A percentile compares a stretch with the other conserved stretches of the same genome.
These are phyloP conservation scores for Fragaria vesca DNA, from an alignment of 306 rosid genomes.

Conservation along the genomic window DNA sequence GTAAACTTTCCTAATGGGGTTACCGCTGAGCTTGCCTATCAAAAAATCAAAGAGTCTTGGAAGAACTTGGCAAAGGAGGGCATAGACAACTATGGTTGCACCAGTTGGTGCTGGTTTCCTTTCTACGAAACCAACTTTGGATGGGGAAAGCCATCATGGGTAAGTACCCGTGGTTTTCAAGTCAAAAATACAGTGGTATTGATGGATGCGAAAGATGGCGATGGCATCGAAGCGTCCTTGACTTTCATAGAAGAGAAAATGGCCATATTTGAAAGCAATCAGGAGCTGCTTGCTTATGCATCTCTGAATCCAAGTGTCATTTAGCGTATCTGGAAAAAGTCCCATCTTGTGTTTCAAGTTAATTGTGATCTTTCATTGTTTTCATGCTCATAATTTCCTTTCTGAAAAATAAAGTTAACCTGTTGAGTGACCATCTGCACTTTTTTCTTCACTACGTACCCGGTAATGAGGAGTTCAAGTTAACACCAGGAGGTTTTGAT, in stretches of 20 bases:
- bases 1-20: not conserved
- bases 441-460: too few species aligned
- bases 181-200: constrained; percentile 13
- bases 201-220: constrained; percentile 21
- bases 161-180: not conserved
- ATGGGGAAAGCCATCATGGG: constrained; percentile 42
- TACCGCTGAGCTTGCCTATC: not conserved
- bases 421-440: too few species aligned
- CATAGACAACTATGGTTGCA: constrained; percentile 6
- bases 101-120: constrained; percentile 28
- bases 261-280: constrained; percentile 10
- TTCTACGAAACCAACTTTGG: constrained; percentile 26
- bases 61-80: not conserved
- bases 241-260: constrained; percentile 3
- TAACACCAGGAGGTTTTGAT: too few species aligned
- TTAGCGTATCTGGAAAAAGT: not conserved
- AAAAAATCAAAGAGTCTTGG: not conserved
- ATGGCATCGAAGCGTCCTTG: constrained; percentile 23
- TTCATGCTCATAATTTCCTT: too few species aligned
- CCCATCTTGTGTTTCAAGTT: not conserved
- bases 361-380: not conserved
- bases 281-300: constrained; percentile 23
- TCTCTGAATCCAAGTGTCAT: constrained; percentile 17
- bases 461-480: too few species aligned
- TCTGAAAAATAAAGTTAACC: too few species aligned